These are phyloP conservation scores for Podospora tetraspora DNA, from an alignment of 495 filamentous ascomycete genomes.

Conservation along the genomic window DNA sequence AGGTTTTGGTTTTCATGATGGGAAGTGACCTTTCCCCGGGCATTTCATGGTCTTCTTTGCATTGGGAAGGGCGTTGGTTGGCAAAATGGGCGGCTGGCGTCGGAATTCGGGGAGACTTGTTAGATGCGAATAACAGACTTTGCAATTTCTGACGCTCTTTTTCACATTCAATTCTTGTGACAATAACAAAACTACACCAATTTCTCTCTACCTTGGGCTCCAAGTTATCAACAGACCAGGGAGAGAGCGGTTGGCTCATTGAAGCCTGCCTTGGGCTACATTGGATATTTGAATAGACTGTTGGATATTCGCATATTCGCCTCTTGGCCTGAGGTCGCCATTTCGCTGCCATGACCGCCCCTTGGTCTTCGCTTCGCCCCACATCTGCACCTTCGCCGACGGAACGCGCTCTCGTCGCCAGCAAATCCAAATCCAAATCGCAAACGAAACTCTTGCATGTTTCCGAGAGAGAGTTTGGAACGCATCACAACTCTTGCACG, in stretches of 20 bases:
- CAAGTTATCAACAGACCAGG: neutral
- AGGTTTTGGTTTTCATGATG: neutral
- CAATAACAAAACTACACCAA: no score
- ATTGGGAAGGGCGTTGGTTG: conserved; percentile 2
- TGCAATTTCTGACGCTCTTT: neutral
- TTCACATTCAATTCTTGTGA: no score
- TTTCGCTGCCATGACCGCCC: neutral
- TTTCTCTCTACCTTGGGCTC: no score
- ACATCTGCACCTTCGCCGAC: neutral
- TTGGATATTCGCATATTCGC: neutral
- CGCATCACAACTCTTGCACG: conserved; percentile 17
- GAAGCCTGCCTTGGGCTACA: neutral
- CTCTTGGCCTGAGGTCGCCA: neutral
- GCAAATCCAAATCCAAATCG: conserved; percentile 8
- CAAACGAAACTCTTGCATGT: conserved; percentile 18
- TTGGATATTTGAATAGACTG: neutral
- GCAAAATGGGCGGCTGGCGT: conserved; percentile 3
- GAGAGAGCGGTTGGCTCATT: neutral
- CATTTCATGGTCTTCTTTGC: neutral
- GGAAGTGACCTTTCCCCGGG: neutral
- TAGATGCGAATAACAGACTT: neutral
- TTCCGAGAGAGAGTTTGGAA: conserved; percentile 14
- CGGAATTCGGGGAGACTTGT: neutral
- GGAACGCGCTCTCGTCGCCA: neutral
- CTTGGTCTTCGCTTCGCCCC: conserved; percentile 5